These are phyloP conservation scores for Boeremia lycopersici DNA, from an alignment of 2,329 filamentous ascomycete species.

Conservation along the genomic window DNA sequence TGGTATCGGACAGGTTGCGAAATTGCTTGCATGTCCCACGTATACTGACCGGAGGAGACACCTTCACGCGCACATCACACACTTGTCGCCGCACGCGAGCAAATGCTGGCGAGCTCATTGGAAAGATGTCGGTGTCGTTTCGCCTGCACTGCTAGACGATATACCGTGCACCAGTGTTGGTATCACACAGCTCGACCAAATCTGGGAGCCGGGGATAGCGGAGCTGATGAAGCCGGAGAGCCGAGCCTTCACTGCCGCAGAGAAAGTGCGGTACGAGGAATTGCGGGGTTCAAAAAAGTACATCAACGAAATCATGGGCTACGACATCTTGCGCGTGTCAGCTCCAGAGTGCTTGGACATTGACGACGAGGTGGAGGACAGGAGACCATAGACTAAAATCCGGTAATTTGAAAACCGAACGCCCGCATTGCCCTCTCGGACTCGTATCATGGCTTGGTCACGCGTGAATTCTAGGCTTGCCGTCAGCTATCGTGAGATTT, in stretches of 20 bases:
- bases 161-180: constrained; percentile 45
- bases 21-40: constrained; percentile 40
- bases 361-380: constrained; percentile 25
- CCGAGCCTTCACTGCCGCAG: constrained; percentile 38
- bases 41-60: constrained; percentile 41
- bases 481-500: constrained; percentile 24
- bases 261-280: constrained; percentile 37
- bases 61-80: constrained; percentile 42
- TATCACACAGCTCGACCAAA: constrained; percentile 45
- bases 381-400: constrained; percentile 2
- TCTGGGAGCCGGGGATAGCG: constrained; percentile 42
- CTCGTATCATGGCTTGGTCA: constrained; percentile 3
- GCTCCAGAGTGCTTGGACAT: constrained; percentile 9
- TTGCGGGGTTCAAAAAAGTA: constrained; percentile 37
- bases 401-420: not conserved
- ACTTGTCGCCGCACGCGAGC: constrained; percentile 45
- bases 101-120: constrained; percentile 43
- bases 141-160: constrained; percentile 43
- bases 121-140: constrained; percentile 43
- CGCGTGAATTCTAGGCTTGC: constrained; percentile 14
- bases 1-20: constrained; percentile 43
- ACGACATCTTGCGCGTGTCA: constrained; percentile 42
- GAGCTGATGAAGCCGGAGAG: constrained; percentile 40
- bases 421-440: not conserved
- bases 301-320: constrained; percentile 46